Conservation (phyloP, 2,329 filamentous ascomycete genomes). For the Coleophoma crateriformis region DNA sequence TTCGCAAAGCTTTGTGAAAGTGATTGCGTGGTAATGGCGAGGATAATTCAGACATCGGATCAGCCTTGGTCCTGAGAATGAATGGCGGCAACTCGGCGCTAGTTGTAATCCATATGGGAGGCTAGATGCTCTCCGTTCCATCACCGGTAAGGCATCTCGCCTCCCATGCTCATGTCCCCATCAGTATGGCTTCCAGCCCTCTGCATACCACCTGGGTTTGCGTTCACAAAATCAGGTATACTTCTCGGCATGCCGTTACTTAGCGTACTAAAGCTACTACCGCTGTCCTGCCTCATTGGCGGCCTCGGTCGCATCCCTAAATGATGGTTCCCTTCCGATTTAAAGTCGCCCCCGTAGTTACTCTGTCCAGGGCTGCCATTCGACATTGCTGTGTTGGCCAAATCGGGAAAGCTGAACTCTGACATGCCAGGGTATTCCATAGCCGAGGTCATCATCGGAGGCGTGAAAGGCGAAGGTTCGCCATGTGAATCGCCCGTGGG, state of each 20-base stretch:
- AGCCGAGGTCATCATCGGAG: neutral
- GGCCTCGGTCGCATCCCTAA: constrained; percentile 11
- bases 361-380: constrained; percentile 1
- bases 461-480: neutral
- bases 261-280: constrained; percentile 10
- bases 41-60: too few species aligned
- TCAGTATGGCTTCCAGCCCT: neutral
- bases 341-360: constrained; percentile 3
- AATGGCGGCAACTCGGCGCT: too few species aligned
- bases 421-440: constrained; percentile 2
- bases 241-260: constrained; percentile 17
- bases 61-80: too few species aligned
- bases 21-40: too few species aligned
- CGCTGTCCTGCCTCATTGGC: constrained; percentile 16
- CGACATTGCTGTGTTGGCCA: neutral
- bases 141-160: constrained; percentile 11
- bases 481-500: neutral
- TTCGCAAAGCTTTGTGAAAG: too few species aligned
- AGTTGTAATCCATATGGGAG: too few species aligned
- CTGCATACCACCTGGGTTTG: constrained; percentile 1
- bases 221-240: constrained; percentile 15
- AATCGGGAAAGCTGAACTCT: constrained; percentile 1
- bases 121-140: neutral
- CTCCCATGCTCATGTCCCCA: constrained; percentile 6
- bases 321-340: constrained; percentile 4